Conservation (phyloP, 306 rosid genomes). For the Rosa chinensis region DNA sequence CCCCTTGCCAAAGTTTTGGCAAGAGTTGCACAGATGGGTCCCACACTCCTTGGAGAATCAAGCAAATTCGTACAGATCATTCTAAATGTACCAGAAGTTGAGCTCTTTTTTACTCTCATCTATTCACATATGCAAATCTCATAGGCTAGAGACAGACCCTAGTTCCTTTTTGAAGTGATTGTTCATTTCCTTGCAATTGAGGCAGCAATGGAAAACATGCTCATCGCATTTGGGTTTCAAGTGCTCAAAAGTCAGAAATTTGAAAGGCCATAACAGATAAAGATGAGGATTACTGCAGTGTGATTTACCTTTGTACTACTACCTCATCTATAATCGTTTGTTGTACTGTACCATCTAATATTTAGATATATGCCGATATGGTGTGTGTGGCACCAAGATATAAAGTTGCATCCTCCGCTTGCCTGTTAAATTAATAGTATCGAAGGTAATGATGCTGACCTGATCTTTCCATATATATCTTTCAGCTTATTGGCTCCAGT, state of each 20-base stretch:
- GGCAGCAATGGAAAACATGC: conserved; percentile 35
- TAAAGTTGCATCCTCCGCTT: not conserved
- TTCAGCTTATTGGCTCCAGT: not conserved
- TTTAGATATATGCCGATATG: not conserved
- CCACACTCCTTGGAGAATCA: conserved; percentile 68
- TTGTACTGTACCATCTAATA: conserved; percentile 12
- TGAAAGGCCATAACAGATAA: conserved; percentile 25
- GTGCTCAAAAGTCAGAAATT: conserved; percentile 19
- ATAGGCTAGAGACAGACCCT: conserved; percentile 34
- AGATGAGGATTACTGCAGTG: conserved; percentile 28
- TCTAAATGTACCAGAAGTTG: conserved; percentile 63
- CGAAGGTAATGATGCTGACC: not conserved
- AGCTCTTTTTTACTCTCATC: conserved; percentile 78
- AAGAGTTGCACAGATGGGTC: conserved; percentile 72
- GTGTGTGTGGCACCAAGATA: not conserved
- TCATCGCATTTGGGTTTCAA: conserved; percentile 21
- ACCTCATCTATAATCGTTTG: conserved; percentile 23
- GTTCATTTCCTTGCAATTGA: conserved; percentile 29
- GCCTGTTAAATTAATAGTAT: not conserved
- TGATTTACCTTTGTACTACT: conserved; percentile 17
- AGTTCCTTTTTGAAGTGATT: conserved; percentile 20
- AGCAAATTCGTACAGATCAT: conserved; percentile 65
- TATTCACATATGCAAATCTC: conserved; percentile 65
- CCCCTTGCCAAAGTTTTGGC: conserved; percentile 77
- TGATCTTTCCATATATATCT: not conserved